Evolutionary conservation across 495 filamentous ascomycete genomes (phyloP).

Genomic region (Lasiosphaeria miniovina): DNA sequence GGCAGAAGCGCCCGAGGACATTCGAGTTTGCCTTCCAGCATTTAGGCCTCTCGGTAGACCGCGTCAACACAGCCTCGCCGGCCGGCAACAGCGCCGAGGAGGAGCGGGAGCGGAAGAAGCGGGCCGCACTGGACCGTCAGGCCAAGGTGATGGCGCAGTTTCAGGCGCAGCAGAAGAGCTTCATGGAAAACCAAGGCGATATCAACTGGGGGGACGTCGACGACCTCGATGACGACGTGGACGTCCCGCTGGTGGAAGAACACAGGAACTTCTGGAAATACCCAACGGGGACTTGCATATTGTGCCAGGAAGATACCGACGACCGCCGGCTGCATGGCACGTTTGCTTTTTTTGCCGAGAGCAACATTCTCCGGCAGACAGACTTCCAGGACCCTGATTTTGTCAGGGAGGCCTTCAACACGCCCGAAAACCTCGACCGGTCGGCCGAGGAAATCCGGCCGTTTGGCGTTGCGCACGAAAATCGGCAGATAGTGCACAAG

Average conservation of each 20-base stretch:
- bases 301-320: constrained; percentile 94
- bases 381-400: constrained; percentile 76
- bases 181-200: constrained; percentile 78
- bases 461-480: constrained; percentile 86
- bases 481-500: constrained; percentile 71
- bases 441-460: constrained; percentile 78
- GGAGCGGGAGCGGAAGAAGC: constrained; percentile 82
- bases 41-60: constrained; percentile 49
- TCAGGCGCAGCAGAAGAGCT: constrained; percentile 92
- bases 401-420: constrained; percentile 75
- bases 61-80: constrained; percentile 53
- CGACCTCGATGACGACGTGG: constrained; percentile 62
- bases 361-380: constrained; percentile 82
- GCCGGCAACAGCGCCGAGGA: constrained; percentile 57
- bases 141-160: constrained; percentile 95
- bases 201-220: constrained; percentile 81
- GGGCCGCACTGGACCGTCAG: constrained; percentile 81
- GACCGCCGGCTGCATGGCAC: constrained; percentile 87
- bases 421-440: constrained; percentile 75
- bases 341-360: constrained; percentile 84
- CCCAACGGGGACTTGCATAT: constrained; percentile 88
- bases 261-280: constrained; percentile 82
- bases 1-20: constrained; percentile 67
- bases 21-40: constrained; percentile 61
- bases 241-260: constrained; percentile 60